Conservation (phyloP, 192 early-diverging fungal genomes). For the Dispira parvispora region DNA sequence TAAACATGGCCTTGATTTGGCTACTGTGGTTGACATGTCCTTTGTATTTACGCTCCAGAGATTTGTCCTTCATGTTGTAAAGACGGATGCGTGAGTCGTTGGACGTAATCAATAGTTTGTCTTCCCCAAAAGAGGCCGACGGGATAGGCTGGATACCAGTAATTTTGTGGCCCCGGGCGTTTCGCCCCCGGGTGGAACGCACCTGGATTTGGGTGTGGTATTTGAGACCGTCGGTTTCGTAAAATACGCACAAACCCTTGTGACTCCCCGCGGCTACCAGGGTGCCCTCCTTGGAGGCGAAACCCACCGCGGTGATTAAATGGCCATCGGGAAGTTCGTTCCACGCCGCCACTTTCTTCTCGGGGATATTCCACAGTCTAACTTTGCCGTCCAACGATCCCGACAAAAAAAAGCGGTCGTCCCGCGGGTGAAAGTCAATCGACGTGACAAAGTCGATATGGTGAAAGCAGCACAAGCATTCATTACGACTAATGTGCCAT, state of each 20-base stretch:
- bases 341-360: constrained; percentile 61
- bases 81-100: constrained; percentile 73
- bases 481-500: constrained; percentile 57
- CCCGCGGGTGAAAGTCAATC: constrained; percentile 65
- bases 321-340: constrained; percentile 47
- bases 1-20: constrained; percentile 61
- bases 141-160: constrained; percentile 62
- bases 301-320: constrained; percentile 63
- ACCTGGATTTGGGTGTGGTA: constrained; percentile 76
- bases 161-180: constrained; percentile 54
- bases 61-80: constrained; percentile 58
- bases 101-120: constrained; percentile 51
- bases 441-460: constrained; percentile 65
- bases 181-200: constrained; percentile 33
- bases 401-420: constrained; percentile 65
- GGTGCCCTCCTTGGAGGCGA: constrained; percentile 47
- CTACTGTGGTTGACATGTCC: constrained; percentile 53
- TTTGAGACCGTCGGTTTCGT: constrained; percentile 54
- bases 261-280: constrained; percentile 60
- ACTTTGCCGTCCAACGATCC: constrained; percentile 67
- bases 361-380: constrained; percentile 66
- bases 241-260: constrained; percentile 66
- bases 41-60: constrained; percentile 62
- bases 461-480: constrained; percentile 62
- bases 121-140: constrained; percentile 29